A percentile compares a stretch with the other conserved stretches of the same genome.
Evolutionary conservation across 1,284 basidiomycete genomes (phyloP).

Genomic region (Sanguinoderma infundibulare): DNA sequence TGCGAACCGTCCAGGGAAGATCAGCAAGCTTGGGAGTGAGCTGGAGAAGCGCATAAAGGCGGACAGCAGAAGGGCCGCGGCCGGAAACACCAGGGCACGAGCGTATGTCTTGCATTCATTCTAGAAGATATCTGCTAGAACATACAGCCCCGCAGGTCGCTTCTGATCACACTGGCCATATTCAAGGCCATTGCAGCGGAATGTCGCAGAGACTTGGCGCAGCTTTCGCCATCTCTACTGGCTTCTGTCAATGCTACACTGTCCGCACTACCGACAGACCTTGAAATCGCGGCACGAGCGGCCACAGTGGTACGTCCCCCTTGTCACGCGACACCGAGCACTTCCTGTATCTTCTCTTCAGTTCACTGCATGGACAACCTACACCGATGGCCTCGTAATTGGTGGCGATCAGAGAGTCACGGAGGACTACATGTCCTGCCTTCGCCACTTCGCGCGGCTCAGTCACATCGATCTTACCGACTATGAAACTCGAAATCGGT

Average conservation of each 20-base stretch:
- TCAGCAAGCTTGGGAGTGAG: slow-evolving; percentile 85
- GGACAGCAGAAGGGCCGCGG: slow-evolving; percentile 72
- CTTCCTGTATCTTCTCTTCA: slow-evolving; percentile 34
- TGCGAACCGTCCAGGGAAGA: slow-evolving; percentile 87
- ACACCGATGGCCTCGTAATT: slow-evolving; percentile 83
- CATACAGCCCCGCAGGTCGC: slow-evolving; percentile 51
- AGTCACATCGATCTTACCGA: slow-evolving; percentile 57
- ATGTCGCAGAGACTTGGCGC: slow-evolving; percentile 85
- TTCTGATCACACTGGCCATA: slow-evolving; percentile 89
- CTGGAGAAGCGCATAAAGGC: slow-evolving; percentile 78
- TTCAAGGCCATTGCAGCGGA: slow-evolving; percentile 87
- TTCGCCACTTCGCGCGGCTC: slow-evolving; percentile 72
- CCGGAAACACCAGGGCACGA: slow-evolving; percentile 77
- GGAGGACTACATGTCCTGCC: slow-evolving; percentile 70
- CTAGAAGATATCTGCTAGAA: neutral
- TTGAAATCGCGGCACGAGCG: slow-evolving; percentile 85
- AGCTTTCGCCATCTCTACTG: slow-evolving; percentile 83
- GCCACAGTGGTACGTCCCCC: slow-evolving; percentile 72
- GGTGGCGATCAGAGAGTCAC: slow-evolving; percentile 78
- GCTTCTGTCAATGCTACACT: slow-evolving; percentile 75
- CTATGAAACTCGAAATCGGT: slow-evolving; percentile 74
- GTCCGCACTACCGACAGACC: slow-evolving; percentile 66
- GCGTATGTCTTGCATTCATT: slow-evolving; percentile 51
- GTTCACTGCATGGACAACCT: slow-evolving; percentile 95
- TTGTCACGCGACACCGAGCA: neutral